A percentile compares a stretch with the other conserved stretches of the same genome.
Conservation (phyloP, 2,329 filamentous ascomycete species). For the Sordariomycetes sp. region DNA sequence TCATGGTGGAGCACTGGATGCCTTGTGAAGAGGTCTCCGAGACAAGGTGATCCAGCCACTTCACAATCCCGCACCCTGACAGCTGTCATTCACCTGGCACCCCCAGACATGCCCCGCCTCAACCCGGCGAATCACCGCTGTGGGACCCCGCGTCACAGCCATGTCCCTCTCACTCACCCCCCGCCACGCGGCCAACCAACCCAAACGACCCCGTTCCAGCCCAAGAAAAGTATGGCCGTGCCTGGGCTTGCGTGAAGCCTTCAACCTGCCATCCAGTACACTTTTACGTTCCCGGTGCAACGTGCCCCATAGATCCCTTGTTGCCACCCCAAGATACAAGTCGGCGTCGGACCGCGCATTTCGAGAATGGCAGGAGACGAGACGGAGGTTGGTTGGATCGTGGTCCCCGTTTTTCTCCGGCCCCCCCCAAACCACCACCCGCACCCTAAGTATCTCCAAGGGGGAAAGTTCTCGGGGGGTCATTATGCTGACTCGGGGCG, state of each 20-base stretch:
- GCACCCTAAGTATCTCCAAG: not conserved
- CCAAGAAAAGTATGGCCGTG: not conserved
- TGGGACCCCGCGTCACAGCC: conserved; percentile 1
- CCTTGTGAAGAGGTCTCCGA: no score
- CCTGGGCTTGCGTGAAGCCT: not conserved
- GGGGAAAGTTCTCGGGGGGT: not conserved
- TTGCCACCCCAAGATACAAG: not conserved
- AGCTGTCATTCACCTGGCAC: not conserved
- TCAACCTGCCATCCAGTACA: not conserved
- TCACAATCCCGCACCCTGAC: not conserved
- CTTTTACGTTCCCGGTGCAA: not conserved
- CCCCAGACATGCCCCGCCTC: not conserved
- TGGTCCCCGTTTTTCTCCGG: not conserved
- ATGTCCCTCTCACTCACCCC: not conserved
- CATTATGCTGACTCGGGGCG: not conserved
- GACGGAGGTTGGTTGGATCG: not conserved
- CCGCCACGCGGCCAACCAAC: not conserved
- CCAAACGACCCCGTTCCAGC: not conserved
- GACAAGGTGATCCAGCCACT: no score
- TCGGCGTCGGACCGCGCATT: not conserved
- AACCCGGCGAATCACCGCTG: not conserved
- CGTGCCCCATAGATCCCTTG: not conserved
- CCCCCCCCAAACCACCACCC: no score
- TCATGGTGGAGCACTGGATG: no score
- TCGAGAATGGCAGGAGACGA: conserved; percentile 1